Evolutionary conservation across 2,329 filamentous ascomycete species (phyloP), one percentile per base, ranked within the genome.

Genomic region (Westerdykella sp.): DNA sequence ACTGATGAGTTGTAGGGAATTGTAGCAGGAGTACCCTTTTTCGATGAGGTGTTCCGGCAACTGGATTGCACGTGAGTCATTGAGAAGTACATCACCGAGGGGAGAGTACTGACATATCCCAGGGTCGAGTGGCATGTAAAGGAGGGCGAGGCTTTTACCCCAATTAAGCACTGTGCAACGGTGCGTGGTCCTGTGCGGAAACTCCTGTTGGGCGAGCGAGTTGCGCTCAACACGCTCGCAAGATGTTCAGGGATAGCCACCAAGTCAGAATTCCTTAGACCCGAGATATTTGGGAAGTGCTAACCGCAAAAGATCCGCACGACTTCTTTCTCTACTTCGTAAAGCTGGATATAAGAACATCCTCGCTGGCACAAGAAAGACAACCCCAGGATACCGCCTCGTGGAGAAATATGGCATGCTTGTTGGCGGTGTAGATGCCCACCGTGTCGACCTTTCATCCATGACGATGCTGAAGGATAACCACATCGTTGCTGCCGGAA

Each of bases 391-490:
- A 0, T 98, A 97, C 71, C 78, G 93, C 10, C 73, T 97, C 4
- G 90, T 97, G 9, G 93, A 98, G 70, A 98, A 98, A 72, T 98
- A 98, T 68, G 93, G 89, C 55, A 96, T 98, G 84, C 73, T 96
- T 16, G 84, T 95, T 13, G 93, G 91, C 44, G 93, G 93, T 10
- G 90, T 88, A 13, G 93, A 98, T 69, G 80, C 84, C 2, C 93
- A 98, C 68, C 77, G 93, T 25, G 87, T 95, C 70, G 93, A 98
- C 66, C 74, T 98, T 2, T 71, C 67, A 65, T 80, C 84, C 51
- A 97, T 98, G 93, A 90, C 90, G 44, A 98, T 98, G 93, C 77
- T 98, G 52, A 98, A 98, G 73, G 93, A 98, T 70, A 98, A 98
- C 69, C 93, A 98, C 69, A 84, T 98, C 44, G 96, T 91, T 85